Percentiles rank a stretch among this genome's conserved stretches.
These are phyloP conservation scores for Botrytis aclada DNA, from an alignment of 2,329 filamentous ascomycete genomes.

Conservation along the genomic window DNA sequence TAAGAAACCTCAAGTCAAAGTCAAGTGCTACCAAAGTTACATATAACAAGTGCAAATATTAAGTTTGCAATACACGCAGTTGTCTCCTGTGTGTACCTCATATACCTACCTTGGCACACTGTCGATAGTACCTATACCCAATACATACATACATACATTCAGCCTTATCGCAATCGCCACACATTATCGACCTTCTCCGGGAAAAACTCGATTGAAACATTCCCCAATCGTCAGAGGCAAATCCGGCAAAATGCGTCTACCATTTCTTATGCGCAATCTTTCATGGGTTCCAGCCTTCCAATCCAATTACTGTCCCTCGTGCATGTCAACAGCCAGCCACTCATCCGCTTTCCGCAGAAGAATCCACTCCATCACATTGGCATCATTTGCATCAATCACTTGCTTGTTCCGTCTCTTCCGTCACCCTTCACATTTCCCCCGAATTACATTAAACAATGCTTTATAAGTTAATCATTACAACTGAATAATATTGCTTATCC, in stretches of 20 bases:
- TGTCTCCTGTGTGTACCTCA: neutral
- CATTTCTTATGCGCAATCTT: neutral
- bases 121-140: neutral
- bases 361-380: neutral
- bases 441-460: neutral
- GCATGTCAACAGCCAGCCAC: neutral
- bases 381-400: constrained; percentile 3
- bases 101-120: neutral
- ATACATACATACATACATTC: neutral
- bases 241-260: neutral
- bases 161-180: constrained; percentile 10
- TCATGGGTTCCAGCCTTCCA: neutral
- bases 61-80: neutral
- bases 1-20: too few relatives aligned
- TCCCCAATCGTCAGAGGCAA: neutral
- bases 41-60: neutral
- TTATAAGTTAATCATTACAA: neutral
- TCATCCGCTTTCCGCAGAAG: neutral
- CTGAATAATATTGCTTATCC: neutral
- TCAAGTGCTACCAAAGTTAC: too few relatives aligned
- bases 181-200: neutral
- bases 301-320: neutral
- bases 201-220: neutral
- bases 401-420: neutral
- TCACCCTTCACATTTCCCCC: neutral